Base-by-base conservation (phyloP, 352 stramenopile species). In the Globisporangium mamillatum region DNA sequence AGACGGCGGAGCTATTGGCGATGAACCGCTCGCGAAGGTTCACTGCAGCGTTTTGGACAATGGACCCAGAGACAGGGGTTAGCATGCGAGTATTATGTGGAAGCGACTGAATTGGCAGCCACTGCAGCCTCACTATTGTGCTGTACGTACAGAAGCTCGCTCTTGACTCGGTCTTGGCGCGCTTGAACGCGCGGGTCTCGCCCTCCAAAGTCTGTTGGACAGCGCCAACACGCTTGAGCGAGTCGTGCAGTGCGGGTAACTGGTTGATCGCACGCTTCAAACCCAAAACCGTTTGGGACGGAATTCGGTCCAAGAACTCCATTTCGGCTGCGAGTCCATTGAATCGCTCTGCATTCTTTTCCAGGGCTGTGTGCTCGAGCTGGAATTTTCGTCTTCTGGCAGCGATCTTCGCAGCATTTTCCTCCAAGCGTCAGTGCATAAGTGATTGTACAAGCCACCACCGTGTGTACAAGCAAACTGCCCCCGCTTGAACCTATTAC, bases 11-110 rank as follows among this genome's bases (percentile, higher is more conserved):
- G 52, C 78, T 86, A 54, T 76, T 71, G 55, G 80, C 77, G 60
- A 79, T 75, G 58, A 85, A 89, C 14, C 80, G 77, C 62, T 84
- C 81, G 24, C 64, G 79, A 48, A 90, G 62, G 62, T 87, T 89
- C 8, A 36, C 72, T 78, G 46, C 20, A 52, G 68, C 44, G n/a
- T 24, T 12, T 32, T 52, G 20, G 60, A 16, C 8, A 56, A 24
- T 20, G n/a, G 22, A 29, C 20, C 18, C 36, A 63, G n/a, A 61
- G 24, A 29, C 9, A 24, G 9, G 22, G 5, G 3, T 67, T 2
- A n/a, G 29, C 3, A 32, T n/a, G 29, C 25, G 32, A 61, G 56
- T 20, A n/a, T n/a, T 25, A 54, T 25, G 7, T 27, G 48, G 20
- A 29, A 18, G 12, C 20, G 9, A n/a, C 32, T 34, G 1, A 22